Base-by-base conservation (phyloP, 2,329 filamentous ascomycete species). In the Alternaria dauci region DNA sequence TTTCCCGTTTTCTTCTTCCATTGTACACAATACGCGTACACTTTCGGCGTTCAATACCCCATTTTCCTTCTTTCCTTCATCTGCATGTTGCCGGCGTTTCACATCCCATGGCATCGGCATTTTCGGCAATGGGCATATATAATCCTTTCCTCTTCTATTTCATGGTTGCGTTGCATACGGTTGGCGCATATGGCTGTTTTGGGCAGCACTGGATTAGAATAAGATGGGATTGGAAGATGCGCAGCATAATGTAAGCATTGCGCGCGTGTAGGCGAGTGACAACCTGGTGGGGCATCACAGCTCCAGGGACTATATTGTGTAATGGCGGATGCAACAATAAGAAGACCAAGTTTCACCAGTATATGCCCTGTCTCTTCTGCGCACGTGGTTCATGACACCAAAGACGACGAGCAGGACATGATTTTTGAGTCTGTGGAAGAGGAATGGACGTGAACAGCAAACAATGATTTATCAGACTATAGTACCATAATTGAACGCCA, bases 11-110 rank as follows among this genome's bases (percentile, higher is more conserved):
- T 54, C 25, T 46, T 28, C 11, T 28, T 25, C 12, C 39, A 42
- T 14, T 3, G 20, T 42, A 42, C 20, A 25, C 20, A 25, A 42
- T 8, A 42, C 39, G 11, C 16, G 39, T 42, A 25, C 39, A 6
- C 20, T 36, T 38, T 28, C 34, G 34, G 50, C 50, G 50, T 41
- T 52, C 26, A 52, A 52, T 52, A 52, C 50, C 50, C 50, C 36
- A 18, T 41, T 18, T 52, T 39, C 23, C 16, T 39, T 20, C 11
- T 41, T 38, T 26, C n/a, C 34, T 26, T 30, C 8, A 41, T 18
- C n/a, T 52, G 34, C 34, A 39, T 52, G 34, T 52, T 38, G 34
- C 25, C 26, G 52, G 38, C 41, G 52, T 55, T 47, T 50, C 16
- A 32, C 25, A 43, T 53, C 36, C 44, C 25, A 53, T 1, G 41